These are phyloP conservation scores for Exophiala sp. DNA, from an alignment of 2,329 filamentous ascomycete species.

Conservation along the genomic window DNA sequence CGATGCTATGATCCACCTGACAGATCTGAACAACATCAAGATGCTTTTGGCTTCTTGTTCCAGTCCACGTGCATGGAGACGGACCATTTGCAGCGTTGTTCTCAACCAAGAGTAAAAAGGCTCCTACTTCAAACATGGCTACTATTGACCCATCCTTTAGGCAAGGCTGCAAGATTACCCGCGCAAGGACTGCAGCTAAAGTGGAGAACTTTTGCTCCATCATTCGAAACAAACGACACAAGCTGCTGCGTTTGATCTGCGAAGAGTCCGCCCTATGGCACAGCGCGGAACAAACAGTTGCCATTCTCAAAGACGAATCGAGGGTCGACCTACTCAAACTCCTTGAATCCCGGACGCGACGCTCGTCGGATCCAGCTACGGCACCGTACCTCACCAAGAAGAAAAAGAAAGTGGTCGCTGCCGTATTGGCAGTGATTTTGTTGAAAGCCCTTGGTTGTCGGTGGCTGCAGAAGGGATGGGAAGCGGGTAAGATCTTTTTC, in stretches of 20 bases:
- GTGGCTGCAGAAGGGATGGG: neutral
- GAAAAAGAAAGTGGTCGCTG: constrained; percentile 1
- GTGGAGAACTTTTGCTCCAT: neutral
- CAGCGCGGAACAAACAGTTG: neutral
- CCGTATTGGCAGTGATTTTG: neutral
- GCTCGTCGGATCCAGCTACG: neutral
- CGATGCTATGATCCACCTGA: neutral
- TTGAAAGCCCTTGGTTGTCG: neutral
- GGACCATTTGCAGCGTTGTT: neutral
- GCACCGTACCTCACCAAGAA: neutral
- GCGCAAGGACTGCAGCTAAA: neutral
- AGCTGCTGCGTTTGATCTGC: neutral
- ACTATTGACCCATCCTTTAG: neutral
- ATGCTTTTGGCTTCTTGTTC: neutral
- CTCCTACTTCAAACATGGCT: neutral
- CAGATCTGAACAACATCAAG: neutral
- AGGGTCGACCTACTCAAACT: neutral
- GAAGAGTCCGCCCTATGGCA: neutral
- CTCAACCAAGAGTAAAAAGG: neutral
- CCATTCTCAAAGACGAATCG: neutral
- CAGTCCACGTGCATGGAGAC: neutral
- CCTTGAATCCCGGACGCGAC: neutral
- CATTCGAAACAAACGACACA: neutral
- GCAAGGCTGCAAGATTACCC: neutral
- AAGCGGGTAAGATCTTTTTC: neutral